Base-by-base conservation (phyloP, 768 basidiomycete species). In the Mycena haematopus region DNA sequence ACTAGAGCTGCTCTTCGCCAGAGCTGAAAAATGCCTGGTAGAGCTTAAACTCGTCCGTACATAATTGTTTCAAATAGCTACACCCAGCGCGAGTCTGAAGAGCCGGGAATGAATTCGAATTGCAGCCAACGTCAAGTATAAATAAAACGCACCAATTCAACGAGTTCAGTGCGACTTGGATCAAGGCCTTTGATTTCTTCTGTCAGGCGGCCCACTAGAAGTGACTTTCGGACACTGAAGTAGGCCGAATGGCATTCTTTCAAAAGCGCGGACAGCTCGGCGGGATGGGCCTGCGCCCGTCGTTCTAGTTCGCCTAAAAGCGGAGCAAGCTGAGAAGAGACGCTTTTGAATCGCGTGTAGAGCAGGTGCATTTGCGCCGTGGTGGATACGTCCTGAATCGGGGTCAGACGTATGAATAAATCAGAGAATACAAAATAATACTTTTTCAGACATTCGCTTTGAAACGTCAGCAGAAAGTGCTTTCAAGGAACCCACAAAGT, bases 41-140 rank as follows among this genome's bases (percentile, higher is more conserved):
- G 1, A 99, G 80, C 49, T 84, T 79, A 75, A 95, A 98, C 71
- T 99, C 97, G 60, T 94, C 92, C 7, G 86, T 86, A 69, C 95
- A 98, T 6, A 96, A 81, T 44, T 95, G 91, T 70, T 96, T 96
- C 52, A 99, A 78, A 73, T 96, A 97, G 59, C 90, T 88, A 73
- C 96, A 98, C 7, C 97, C 97, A 1, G 92, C 82, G 54, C 94
- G 83, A 0, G 96, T 96, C 95, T 96, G 22, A 21, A 44, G 40
- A 25, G 10, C 29, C 31, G 60, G 53, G 3, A 11, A 24, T 57
- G 29, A 46, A 40, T 44, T 40, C 22, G 17, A 24, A 51, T 24
- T 55, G 21, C 44, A 38, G 25, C 14, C 29, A 31, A 52, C 27
- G 7, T 8, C 7, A 27, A 29, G 2, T 3, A 11, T 11, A 22